Conservation (phyloP, 495 filamentous ascomycete species). For the Xanthoparmelia taractica region DNA sequence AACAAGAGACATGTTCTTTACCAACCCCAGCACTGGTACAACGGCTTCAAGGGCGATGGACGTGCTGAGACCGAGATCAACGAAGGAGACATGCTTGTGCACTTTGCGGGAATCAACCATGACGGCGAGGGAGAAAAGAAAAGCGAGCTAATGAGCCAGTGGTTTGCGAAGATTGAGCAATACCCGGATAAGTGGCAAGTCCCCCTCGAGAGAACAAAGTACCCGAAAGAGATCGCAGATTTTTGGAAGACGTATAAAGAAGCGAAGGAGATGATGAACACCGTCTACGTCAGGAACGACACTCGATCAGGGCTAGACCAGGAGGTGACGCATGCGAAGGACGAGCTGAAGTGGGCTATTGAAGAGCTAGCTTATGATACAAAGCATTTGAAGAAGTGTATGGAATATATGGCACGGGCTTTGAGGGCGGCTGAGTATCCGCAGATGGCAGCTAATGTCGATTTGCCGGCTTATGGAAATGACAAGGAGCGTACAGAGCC, state of each 20-base stretch:
- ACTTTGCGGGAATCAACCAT: constrained; percentile 1
- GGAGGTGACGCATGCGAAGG: neutral
- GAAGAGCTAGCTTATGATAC: neutral
- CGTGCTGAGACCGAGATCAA: neutral
- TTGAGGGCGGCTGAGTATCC: neutral
- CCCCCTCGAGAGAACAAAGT: neutral
- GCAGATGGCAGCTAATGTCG: neutral
- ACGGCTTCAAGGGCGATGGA: neutral
- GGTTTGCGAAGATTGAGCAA: neutral
- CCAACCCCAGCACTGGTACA: neutral
- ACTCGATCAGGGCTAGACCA: neutral
- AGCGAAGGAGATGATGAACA: neutral
- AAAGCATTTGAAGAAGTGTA: neutral
- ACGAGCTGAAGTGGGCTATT: neutral
- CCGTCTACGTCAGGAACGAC: neutral
- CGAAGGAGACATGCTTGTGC: constrained; percentile 1
- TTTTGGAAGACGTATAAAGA: constrained; percentile 1
- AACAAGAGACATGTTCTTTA: neutral
- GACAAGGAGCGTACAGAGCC: neutral
- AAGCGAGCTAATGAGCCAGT: neutral
- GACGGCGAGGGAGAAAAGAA: neutral
- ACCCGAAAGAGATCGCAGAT: neutral
- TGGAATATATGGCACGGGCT: neutral
- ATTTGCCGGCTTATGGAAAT: neutral
- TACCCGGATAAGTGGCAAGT: neutral